Evolutionary conservation across 2,329 filamentous ascomycete genomes (phyloP).

Genomic region (Cadophora sp.): DNA sequence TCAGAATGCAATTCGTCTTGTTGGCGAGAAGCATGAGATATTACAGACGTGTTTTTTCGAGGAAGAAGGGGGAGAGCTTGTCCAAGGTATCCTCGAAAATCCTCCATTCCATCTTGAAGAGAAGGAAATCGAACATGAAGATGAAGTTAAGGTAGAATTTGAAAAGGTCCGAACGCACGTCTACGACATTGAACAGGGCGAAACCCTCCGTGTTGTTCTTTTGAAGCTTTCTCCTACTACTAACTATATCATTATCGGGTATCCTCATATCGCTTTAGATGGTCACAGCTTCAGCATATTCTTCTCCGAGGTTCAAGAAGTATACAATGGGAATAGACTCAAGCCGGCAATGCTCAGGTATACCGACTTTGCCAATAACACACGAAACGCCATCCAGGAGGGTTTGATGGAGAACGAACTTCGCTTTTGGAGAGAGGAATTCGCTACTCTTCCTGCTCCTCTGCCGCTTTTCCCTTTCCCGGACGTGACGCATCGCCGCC

Average conservation of each 20-base stretch:
- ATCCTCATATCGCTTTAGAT: constrained; percentile 58
- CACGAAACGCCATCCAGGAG: constrained; percentile 41
- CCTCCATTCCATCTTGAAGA: not conserved
- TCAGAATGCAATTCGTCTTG: constrained; percentile 30
- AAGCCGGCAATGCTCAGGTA: constrained; percentile 43
- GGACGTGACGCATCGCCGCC: constrained; percentile 28
- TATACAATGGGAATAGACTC: constrained; percentile 46
- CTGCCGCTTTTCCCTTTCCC: constrained; percentile 47
- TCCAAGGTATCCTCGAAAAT: constrained; percentile 22
- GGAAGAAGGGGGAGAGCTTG: constrained; percentile 14
- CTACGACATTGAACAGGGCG: constrained; percentile 4
- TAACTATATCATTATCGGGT: constrained; percentile 51
- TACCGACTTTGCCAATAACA: constrained; percentile 45
- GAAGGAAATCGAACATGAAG: not conserved
- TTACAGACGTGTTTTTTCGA: constrained; percentile 39
- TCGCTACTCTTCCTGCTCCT: constrained; percentile 34
- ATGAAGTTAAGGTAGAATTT: not conserved
- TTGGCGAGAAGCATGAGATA: constrained; percentile 37
- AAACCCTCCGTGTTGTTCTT: not conserved
- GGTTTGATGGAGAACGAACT: constrained; percentile 43
- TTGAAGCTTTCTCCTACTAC: constrained; percentile 20
- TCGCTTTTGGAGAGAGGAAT: constrained; percentile 45
- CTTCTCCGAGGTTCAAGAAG: constrained; percentile 50
- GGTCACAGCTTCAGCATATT: constrained; percentile 52
- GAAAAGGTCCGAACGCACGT: not conserved